Conservation (phyloP, 148 eudicot genomes). For the Spergularia marina region DNA sequence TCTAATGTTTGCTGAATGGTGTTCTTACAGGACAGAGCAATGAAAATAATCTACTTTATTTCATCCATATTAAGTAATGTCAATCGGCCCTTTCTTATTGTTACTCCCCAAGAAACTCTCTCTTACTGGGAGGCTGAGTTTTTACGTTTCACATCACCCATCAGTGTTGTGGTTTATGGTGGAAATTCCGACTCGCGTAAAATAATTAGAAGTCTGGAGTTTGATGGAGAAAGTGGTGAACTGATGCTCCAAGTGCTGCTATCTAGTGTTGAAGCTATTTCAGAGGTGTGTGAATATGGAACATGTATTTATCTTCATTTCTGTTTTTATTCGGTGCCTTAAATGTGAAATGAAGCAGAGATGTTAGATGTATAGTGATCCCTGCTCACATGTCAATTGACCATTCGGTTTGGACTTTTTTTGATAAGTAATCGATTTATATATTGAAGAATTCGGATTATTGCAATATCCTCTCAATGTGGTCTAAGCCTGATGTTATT, state of each 20-base stretch:
- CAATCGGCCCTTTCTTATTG: conserved; percentile 52
- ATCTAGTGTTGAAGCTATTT: conserved; percentile 47
- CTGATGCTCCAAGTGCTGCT: conserved; percentile 64
- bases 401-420: too few relatives aligned
- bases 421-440: not conserved
- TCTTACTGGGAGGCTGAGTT: conserved; percentile 67
- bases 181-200: conserved; percentile 51
- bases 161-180: conserved; percentile 51
- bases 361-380: not conserved
- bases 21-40: conserved; percentile 50
- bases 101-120: conserved; percentile 34
- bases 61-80: conserved; percentile 39
- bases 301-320: not conserved
- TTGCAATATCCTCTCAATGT: conserved; percentile 1
- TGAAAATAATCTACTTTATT: conserved; percentile 38
- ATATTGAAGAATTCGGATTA: not conserved
- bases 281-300: conserved; percentile 33
- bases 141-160: conserved; percentile 40
- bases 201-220: conserved; percentile 48
- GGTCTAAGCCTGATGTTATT: conserved; percentile 10
- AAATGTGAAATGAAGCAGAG: not conserved
- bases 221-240: conserved; percentile 45
- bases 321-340: not conserved
- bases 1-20: conserved; percentile 18
- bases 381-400: not conserved